Conservation (phyloP, 192 early-diverging fungal genomes). For the Umbelopsis sp. region DNA sequence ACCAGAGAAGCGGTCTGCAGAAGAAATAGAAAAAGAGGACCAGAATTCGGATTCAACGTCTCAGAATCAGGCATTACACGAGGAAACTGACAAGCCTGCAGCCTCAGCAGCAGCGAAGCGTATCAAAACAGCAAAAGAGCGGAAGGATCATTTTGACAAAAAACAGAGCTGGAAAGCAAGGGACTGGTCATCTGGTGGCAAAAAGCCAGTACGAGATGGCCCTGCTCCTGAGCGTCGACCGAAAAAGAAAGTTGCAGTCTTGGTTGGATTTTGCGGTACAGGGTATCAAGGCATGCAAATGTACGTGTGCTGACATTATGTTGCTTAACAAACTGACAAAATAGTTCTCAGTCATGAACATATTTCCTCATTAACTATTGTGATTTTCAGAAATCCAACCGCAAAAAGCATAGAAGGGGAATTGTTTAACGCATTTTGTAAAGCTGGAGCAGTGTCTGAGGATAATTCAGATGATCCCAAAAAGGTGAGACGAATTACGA, state of each 20-base stretch:
- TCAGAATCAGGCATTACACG: neutral
- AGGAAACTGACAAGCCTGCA: neutral
- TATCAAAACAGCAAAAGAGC: slow-evolving; percentile 25
- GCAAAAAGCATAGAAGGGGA: slow-evolving; percentile 88
- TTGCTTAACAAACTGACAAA: neutral
- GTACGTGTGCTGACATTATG: slow-evolving; percentile 43
- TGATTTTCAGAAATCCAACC: slow-evolving; percentile 63
- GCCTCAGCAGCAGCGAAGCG: neutral
- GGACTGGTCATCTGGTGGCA: neutral
- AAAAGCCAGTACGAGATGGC: slow-evolving; percentile 29
- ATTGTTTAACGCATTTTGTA: slow-evolving; percentile 83
- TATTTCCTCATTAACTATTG: neutral
- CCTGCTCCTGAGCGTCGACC: slow-evolving; percentile 60
- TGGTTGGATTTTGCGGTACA: slow-evolving; percentile 94
- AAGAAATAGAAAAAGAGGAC: neutral
- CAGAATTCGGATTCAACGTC: neutral
- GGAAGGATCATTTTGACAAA: slow-evolving; percentile 25
- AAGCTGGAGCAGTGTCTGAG: slow-evolving; percentile 79
- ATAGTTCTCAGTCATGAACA: neutral
- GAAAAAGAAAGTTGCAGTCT: slow-evolving; percentile 86
- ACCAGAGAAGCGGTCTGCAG: slow-evolving; percentile 2
- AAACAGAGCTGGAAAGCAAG: slow-evolving; percentile 20
- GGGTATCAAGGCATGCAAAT: slow-evolving; percentile 98
- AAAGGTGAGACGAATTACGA: slow-evolving; percentile 46
- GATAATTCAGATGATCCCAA: slow-evolving; percentile 85